Base-by-base conservation (phyloP, 1,284 basidiomycete genomes). In the Coriolopsis trogii region DNA sequence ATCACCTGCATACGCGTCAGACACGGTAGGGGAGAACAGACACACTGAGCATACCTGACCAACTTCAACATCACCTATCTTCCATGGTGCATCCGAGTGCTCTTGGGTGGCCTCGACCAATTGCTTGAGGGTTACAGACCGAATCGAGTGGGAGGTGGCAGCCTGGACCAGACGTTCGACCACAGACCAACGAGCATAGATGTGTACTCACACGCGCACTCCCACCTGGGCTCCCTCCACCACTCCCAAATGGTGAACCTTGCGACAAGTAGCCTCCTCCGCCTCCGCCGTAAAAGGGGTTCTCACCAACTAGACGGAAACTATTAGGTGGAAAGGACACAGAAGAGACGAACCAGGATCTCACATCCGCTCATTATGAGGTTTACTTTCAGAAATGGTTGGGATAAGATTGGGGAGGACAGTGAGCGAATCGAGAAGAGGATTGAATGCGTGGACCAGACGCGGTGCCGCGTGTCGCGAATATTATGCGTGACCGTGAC, bases 31-130 rank as follows among this genome's bases (percentile, higher is more conserved):
- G n/a, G n/a, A n/a, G n/a, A n/a, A n/a, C n/a, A n/a, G n/a, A n/a
- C n/a, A n/a, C n/a, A n/a, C n/a, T n/a, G n/a, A 15, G 15, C 78
- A 51, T 58, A 93, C 92, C 69, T 94, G 91, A 46, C 87, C 87
- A 49, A 96, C 77, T 58, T 96, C 92, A 5, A 79, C 72, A 18
- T 85, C 87, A 58, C 95, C 93, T 41, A 98, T 80, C 48, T 78
- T 79, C 82, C 94, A 95, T 46, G 95, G 92, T 1, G 93, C 87
- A 60, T 98, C 95, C 0, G 87, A 78, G 66, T 97, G 92, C 6
- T 86, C 79, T 73, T 97, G 94, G 28, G 76, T 78, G 2, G 95
- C 91, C 58, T 82, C 81, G 41, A 79, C 64, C 41, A 98, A 77
- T 69, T 97, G 94, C 47, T 86, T 81, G 61, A 95, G 80, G 3